Percentiles rank a stretch among this genome's conserved stretches.
These are phyloP conservation scores for Taphrina confusa DNA, from an alignment of 1,139 yeast genomes.

Conservation along the genomic window DNA sequence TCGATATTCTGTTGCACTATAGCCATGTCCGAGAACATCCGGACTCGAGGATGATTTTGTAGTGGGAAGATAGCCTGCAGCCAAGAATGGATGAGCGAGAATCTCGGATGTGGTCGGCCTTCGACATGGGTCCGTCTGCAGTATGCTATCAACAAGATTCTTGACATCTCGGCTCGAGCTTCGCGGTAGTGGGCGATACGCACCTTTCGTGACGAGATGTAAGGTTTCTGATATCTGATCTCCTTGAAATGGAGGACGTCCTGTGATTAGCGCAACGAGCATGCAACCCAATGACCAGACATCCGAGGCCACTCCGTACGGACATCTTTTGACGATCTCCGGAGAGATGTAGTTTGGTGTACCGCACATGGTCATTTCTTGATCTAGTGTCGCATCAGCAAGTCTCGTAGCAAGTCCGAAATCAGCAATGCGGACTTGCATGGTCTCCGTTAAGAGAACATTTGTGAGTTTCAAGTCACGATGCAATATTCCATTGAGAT, in stretches of 20 bases:
- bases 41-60: too few species aligned
- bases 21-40: too few species aligned
- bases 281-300: constrained; percentile 63
- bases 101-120: constrained; percentile 33
- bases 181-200: constrained; percentile 33
- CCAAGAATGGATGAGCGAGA: constrained; percentile 35
- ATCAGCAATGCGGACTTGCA: constrained; percentile 34
- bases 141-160: constrained; percentile 28
- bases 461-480: constrained; percentile 85
- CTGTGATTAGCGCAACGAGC: constrained; percentile 59
- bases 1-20: neutral
- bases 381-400: constrained; percentile 37
- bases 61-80: constrained; percentile 3
- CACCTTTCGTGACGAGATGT: constrained; percentile 30
- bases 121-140: constrained; percentile 34
- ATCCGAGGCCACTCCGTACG: constrained; percentile 58
- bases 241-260: constrained; percentile 59
- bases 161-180: constrained; percentile 29
- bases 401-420: constrained; percentile 35
- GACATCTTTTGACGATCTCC: constrained; percentile 57
- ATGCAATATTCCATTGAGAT: constrained; percentile 67
- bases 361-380: constrained; percentile 43
- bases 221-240: constrained; percentile 35
- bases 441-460: constrained; percentile 40
- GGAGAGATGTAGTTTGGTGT: constrained; percentile 50